A percentile compares a stretch with the other conserved stretches of the same genome.
These are phyloP conservation scores for Malbranchea zuffiana DNA, from an alignment of 2,329 filamentous ascomycete species.

Conservation along the genomic window DNA sequence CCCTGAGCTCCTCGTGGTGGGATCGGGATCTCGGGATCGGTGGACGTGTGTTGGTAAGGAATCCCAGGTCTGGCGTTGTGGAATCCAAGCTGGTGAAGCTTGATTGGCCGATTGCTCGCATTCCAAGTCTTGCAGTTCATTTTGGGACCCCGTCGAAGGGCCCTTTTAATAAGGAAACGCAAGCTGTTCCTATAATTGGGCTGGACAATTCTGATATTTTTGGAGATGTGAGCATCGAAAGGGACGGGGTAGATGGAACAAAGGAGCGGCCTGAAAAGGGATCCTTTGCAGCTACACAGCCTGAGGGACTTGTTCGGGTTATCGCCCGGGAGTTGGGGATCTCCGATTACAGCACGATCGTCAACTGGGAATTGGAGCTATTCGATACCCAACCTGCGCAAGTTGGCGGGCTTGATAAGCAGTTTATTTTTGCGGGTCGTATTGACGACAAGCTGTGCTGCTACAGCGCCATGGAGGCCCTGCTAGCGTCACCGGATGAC, in stretches of 20 bases:
- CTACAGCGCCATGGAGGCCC: conserved; percentile 75
- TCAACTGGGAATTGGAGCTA: conserved; percentile 96
- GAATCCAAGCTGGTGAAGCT: conserved; percentile 74
- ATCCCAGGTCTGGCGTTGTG: conserved; percentile 62
- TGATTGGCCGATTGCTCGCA: conserved; percentile 84
- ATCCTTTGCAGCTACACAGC: conserved; percentile 73
- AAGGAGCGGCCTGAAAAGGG: conserved; percentile 36
- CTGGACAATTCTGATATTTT: conserved; percentile 59
- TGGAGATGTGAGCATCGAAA: conserved; percentile 20
- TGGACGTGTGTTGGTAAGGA: conserved; percentile 74
- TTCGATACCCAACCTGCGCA: conserved; percentile 82
- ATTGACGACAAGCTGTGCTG: conserved; percentile 98
- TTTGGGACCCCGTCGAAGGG: conserved; percentile 63
- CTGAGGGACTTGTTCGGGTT: conserved; percentile 69
- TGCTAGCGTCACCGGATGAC: conserved; percentile 54
- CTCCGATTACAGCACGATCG: conserved; percentile 58
- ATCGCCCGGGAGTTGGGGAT: conserved; percentile 72
- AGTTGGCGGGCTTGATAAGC: conserved; percentile 73
- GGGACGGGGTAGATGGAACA: conserved; percentile 15
- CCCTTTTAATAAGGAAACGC: conserved; percentile 75
- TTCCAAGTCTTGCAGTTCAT: conserved; percentile 86
- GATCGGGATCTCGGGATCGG: conserved; percentile 87
- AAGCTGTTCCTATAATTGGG: conserved; percentile 89
- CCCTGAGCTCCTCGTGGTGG: conserved; percentile 86
- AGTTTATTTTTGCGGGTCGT: conserved; percentile 88